Percentiles rank a stretch among this genome's conserved stretches.
phyloP scores from a whole-genome alignment of 202 grass and related monocot genomes.

The Saccharum hybrid region DNA sequence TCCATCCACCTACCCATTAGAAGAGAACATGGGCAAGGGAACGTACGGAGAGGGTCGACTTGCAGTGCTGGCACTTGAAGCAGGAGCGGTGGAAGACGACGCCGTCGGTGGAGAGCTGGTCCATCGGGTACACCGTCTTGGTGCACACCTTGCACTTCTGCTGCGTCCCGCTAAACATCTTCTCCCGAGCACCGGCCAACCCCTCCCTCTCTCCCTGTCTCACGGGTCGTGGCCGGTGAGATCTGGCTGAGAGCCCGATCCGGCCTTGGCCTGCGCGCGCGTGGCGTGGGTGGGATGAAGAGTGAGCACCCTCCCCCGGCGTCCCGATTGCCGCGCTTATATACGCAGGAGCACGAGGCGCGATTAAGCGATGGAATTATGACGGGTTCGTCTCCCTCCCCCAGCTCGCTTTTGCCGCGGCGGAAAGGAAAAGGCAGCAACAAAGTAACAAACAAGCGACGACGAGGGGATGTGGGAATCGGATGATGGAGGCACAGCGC shows the following conservation, averaged over 20 bases:
- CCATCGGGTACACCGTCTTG: slow-evolving; percentile 96
- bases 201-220: not conserved
- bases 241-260: slow-evolving; percentile 32
- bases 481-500: slow-evolving; percentile 4
- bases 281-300: not conserved
- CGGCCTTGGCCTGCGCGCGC: slow-evolving; percentile 22
- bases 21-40: not conserved
- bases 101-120: slow-evolving; percentile 81
- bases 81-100: slow-evolving; percentile 76
- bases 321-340: slow-evolving; percentile 42
- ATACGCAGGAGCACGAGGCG: slow-evolving; percentile 17
- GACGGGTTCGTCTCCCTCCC: slow-evolving; percentile 24
- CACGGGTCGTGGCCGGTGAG: not conserved
- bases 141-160: slow-evolving; percentile 87
- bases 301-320: slow-evolving; percentile 1
- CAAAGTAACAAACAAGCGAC: slow-evolving; percentile 12
- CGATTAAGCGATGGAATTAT: slow-evolving; percentile 50
- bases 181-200: not conserved
- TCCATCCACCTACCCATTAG: slow-evolving; percentile 9
- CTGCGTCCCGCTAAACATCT: slow-evolving; percentile 76
- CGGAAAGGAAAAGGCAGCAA: slow-evolving; percentile 38
- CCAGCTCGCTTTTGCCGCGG: slow-evolving; percentile 53
- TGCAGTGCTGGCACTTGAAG: slow-evolving; percentile 97
- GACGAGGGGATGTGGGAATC: not conserved
- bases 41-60: slow-evolving; percentile 76